Conservation (phyloP, 2,329 filamentous ascomycete species). For the Cordyceps sp. region DNA sequence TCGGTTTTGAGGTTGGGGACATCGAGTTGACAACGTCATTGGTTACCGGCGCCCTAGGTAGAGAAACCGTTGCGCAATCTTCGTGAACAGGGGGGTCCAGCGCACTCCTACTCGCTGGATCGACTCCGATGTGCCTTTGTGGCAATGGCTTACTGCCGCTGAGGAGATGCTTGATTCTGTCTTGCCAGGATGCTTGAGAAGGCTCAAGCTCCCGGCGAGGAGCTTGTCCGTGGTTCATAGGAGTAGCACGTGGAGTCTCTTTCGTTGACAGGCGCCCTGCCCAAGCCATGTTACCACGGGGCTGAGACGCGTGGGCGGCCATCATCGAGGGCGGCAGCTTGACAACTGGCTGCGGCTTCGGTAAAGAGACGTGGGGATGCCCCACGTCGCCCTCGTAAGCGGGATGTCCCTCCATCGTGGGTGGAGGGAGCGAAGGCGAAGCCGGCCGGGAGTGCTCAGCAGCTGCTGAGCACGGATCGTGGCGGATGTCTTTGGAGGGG, state of each 20-base stretch:
- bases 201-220: slow-evolving; percentile 15
- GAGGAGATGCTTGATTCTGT: slow-evolving; percentile 66
- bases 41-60: slow-evolving; percentile 17
- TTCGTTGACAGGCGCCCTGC: slow-evolving; percentile 15
- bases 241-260: slow-evolving; percentile 11
- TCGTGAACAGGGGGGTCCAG: slow-evolving; percentile 36
- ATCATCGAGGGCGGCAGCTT: slow-evolving; percentile 50
- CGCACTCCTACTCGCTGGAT: slow-evolving; percentile 50
- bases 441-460: slow-evolving; percentile 26
- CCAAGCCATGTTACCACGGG: slow-evolving; percentile 16
- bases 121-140: slow-evolving; percentile 42
- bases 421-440: slow-evolving; percentile 57
- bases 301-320: slow-evolving; percentile 9
- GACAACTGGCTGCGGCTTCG: slow-evolving; percentile 57
- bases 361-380: slow-evolving; percentile 54
- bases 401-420: slow-evolving; percentile 52
- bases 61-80: slow-evolving; percentile 51
- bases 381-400: slow-evolving; percentile 50
- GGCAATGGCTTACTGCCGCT: slow-evolving; percentile 46
- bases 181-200: slow-evolving; percentile 49
- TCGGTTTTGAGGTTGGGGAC: slow-evolving; percentile 43
- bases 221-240: slow-evolving; percentile 7
- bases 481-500: slow-evolving; percentile 32
- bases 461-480: slow-evolving; percentile 17
- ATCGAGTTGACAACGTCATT: slow-evolving; percentile 20